Percentiles rank a stretch among this genome's conserved stretches.
Conservation (phyloP, 2,329 filamentous ascomycete species). For the Didymella pomorum region DNA sequence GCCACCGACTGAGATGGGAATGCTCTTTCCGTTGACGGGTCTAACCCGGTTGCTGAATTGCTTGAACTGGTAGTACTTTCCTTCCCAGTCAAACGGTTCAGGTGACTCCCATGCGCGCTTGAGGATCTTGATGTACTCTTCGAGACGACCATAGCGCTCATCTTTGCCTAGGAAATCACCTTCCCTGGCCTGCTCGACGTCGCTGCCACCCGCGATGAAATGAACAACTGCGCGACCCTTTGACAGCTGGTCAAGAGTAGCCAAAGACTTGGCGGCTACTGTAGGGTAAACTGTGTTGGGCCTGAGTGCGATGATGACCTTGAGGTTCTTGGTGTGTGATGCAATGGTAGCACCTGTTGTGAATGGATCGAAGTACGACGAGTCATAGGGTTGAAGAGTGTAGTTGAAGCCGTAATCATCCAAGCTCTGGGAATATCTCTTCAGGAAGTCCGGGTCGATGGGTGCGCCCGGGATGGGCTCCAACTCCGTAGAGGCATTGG, state of each 20-base stretch:
- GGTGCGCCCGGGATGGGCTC: constrained; percentile 60
- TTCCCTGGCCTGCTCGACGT: constrained; percentile 67
- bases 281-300: constrained; percentile 70
- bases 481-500: constrained; percentile 65
- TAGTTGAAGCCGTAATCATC: constrained; percentile 70
- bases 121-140: constrained; percentile 69
- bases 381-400: constrained; percentile 67
- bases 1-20: constrained; percentile 67
- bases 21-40: constrained; percentile 59
- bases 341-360: constrained; percentile 67
- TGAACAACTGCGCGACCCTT: constrained; percentile 67
- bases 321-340: constrained; percentile 65
- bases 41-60: constrained; percentile 64
- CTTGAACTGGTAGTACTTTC: constrained; percentile 68
- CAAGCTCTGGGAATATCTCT: constrained; percentile 64
- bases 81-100: constrained; percentile 68
- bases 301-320: constrained; percentile 67
- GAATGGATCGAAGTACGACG: constrained; percentile 64
- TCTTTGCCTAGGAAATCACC: constrained; percentile 67
- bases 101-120: constrained; percentile 65
- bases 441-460: constrained; percentile 64
- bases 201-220: constrained; percentile 69
- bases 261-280: constrained; percentile 68
- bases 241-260: constrained; percentile 68
- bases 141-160: constrained; percentile 64